phyloP scores from a whole-genome alignment of 257 asterid species.

The Avicennia marina region DNA sequence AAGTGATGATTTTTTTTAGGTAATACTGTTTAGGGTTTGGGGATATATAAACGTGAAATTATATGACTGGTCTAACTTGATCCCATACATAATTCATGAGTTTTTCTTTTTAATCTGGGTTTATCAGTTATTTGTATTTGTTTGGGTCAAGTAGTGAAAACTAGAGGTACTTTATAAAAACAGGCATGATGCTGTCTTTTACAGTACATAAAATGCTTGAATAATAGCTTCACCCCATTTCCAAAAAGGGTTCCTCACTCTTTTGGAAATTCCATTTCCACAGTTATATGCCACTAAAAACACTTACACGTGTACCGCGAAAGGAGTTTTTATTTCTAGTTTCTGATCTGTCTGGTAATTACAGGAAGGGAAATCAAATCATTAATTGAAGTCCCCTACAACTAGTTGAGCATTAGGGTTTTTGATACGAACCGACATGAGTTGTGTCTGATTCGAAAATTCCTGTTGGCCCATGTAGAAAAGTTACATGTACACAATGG shows the following conservation, averaged over 20 bases:
- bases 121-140: too few species aligned
- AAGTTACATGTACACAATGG: constrained; percentile 57
- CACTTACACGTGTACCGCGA: too few species aligned
- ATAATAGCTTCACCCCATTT: constrained; percentile 21
- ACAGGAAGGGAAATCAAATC: not conserved
- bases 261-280: constrained; percentile 25
- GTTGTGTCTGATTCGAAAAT: constrained; percentile 44
- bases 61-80: too few species aligned
- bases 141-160: not conserved
- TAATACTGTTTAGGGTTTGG: too few species aligned
- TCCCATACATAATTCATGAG: too few species aligned
- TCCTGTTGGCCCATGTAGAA: constrained; percentile 38
- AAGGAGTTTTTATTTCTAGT: not conserved
- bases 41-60: too few species aligned
- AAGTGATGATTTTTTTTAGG: too few species aligned
- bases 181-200: constrained; percentile 25
- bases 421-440: constrained; percentile 55
- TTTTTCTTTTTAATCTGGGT: too few species aligned
- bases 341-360: not conserved
- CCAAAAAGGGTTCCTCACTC: constrained; percentile 22
- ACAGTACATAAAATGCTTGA: constrained; percentile 28
- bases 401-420: constrained; percentile 26
- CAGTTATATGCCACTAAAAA: constrained; percentile 32
- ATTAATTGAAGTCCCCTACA: constrained; percentile 25
- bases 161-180: constrained; percentile 14